Evolutionary conservation across 2,329 filamentous ascomycete species (phyloP), one percentile per base, ranked within the genome.

Genomic region (Rachicladosporium sp.): DNA sequence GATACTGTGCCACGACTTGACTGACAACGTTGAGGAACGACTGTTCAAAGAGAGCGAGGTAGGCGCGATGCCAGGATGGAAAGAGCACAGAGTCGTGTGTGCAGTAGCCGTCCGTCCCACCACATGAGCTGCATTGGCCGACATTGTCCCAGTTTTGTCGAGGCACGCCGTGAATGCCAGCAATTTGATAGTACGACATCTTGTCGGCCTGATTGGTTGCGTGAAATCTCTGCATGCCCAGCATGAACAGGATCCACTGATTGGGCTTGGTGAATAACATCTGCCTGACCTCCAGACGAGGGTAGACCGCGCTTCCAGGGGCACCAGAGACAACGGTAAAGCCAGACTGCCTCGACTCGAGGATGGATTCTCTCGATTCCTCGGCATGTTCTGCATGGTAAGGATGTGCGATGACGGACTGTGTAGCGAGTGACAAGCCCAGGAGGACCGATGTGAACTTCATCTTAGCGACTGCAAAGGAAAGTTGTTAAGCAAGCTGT

Each of bases 71-170:
- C 54, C 54, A 59, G 2, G 47, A 38, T 12, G 56, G 55, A 47
- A 59, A 59, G 13, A 55, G 51, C n/a, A 55, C 41, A 3, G 53
- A 56, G 31, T 52, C 46, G 50, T 59, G 56, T n/a, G 53, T 50
- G 48, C 56, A 58, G 46, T 58, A 59, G n/a, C 56, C 56, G 33
- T 53, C 47, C 31, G 50, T 44, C 35, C 46, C 49, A n/a, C 41
- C 34, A 38, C 53, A 56, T 12, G 34, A 42, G 35, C 46, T 46
- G 45, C 53, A 53, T 37, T 52, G 44, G 4, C 40, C 42, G 6
- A 57, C 54, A 37, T 49, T 49, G 41, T 57, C 49, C 45, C 50
- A 59, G 41, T 46, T 43, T 33, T 43, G 29, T 11, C 43, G 48
- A 12, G 55, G 56, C 3, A 56, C 53, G 33, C 56, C 55, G 43